Evolutionary conservation across 805 yeast species (phyloP), one percentile per base, ranked within the genome.

Genomic region (Zygosaccharomyces bisporus): DNA sequence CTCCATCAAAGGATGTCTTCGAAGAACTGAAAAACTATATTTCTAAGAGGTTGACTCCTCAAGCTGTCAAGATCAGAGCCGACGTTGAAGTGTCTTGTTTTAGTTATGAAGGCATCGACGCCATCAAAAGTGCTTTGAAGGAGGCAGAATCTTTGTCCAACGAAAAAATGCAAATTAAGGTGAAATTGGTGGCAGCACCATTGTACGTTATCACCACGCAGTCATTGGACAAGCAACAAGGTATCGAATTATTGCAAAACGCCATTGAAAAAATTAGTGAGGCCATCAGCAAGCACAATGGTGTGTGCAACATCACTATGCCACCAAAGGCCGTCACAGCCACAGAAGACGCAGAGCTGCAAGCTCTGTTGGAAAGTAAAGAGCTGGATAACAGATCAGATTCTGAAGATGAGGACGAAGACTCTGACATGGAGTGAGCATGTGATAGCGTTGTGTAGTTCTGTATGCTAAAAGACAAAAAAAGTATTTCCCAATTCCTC

Each of bases 281-380:
- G 57, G 74, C 81, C 39, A 89, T 93, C 59, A 76, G 76, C 49
- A 72, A 75, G 16, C 75, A 79, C 44, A 95, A 88, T 43, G 99
- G 99, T 63, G 77, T 80, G 46, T 84, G 95, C 67, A 87, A 86
- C 55, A 84, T 91, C 53, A 89, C 95, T 43, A 91, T 91, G 97
- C 91, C 95, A 58, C 98, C 99, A 63, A 91, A 90, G 80, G 97
- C 98, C 34, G 98, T 93, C 55, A 89, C 97, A 45, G 98, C 96
- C 49, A 86, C 93, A 49, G 99, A 93, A 67, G 99, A 93, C 68
- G 98, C 96, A 49, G 97, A 90, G 71, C 79, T 93, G 63, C 95
- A 89, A 70, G 96, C 95, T 49, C 78, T 93, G 54, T 81, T 93
- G 79, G 97, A 91, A 71, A 79, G 86, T 64, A 86, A 88, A 65